A percentile compares a stretch with the other conserved stretches of the same genome.
Evolutionary conservation across 768 basidiomycete species (phyloP).

Genomic region (Suillus cothurnatus): DNA sequence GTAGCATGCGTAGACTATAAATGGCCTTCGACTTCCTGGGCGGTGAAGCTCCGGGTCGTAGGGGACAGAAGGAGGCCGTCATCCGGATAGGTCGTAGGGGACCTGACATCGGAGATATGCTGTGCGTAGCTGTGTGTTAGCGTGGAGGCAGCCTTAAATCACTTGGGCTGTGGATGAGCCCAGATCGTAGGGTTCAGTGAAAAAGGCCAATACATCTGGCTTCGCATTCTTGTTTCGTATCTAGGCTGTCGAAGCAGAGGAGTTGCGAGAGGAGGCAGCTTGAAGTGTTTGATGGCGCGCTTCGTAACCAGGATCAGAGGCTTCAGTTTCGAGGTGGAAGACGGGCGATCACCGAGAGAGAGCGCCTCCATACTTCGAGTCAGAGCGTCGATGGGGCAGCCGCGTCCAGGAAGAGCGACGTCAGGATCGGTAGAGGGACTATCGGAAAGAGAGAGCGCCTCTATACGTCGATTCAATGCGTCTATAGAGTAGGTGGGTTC

Average conservation of each 20-base stretch:
- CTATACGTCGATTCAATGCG: not conserved
- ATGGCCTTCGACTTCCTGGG: not conserved
- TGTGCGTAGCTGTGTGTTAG: not conserved
- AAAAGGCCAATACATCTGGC: not conserved
- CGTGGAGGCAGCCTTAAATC: not conserved
- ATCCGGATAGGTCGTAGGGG: not conserved
- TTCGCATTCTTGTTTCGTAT: not conserved
- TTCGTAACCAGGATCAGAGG: not conserved
- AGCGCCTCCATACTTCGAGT: not conserved
- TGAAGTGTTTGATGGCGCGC: not conserved
- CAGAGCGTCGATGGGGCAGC: not conserved
- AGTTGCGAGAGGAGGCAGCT: not conserved
- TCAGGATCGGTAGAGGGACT: not conserved
- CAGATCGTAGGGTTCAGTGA: not conserved
- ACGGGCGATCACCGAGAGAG: not conserved
- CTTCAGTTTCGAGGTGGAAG: not conserved
- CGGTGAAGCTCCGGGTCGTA: conserved; percentile 1
- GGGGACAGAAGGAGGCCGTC: not conserved
- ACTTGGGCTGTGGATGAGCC: not conserved
- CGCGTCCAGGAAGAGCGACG: not conserved
- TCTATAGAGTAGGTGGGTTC: not conserved
- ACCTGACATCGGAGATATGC: not conserved
- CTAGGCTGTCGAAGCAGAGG: not conserved
- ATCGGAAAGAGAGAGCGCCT: not conserved
- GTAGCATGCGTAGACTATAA: not conserved